Evolutionary conservation across 306 rosid species (phyloP).

Genomic region (Hippophae tibetana): DNA sequence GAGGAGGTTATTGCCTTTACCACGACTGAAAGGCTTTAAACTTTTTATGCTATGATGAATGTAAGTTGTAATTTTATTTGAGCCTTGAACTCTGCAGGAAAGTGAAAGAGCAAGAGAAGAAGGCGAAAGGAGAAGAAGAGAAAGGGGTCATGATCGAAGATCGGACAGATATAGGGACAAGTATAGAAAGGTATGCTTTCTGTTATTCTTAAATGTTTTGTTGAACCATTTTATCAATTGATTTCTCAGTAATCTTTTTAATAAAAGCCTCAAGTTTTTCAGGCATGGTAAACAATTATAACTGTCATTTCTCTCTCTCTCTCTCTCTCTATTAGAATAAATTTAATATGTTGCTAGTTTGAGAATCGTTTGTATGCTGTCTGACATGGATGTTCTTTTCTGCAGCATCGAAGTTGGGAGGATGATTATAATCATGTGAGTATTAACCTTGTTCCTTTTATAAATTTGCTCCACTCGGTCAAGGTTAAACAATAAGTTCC

Average conservation of each 20-base stretch:
- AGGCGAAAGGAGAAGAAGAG: constrained; percentile 80
- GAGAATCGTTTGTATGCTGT: not conserved
- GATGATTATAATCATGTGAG: constrained; percentile 71
- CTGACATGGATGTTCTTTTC: constrained; percentile 9
- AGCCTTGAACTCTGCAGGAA: constrained; percentile 51
- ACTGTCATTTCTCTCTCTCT: too few species aligned
- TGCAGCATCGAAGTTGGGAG: constrained; percentile 49
- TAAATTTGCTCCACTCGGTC: not conserved
- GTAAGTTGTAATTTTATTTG: constrained; percentile 8
- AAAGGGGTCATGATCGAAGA: constrained; percentile 67
- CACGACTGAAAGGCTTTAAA: constrained; percentile 3
- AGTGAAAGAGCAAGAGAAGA: constrained; percentile 95
- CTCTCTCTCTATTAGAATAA: not conserved
- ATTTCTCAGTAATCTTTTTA: too few species aligned
- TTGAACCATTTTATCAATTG: not conserved
- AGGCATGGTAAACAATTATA: too few species aligned
- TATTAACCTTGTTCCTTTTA: not conserved
- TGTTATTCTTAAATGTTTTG: not conserved
- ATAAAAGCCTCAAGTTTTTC: too few species aligned
- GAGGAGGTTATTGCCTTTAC: constrained; percentile 54
- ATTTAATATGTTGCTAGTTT: not conserved
- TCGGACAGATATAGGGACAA: constrained; percentile 62
- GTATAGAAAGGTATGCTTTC: constrained; percentile 52
- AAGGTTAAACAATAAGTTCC: not conserved
- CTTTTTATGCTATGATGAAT: constrained; percentile 6